phyloP scores from a whole-genome alignment of 23 red algal genomes.

The Agarophyton chilense region DNA sequence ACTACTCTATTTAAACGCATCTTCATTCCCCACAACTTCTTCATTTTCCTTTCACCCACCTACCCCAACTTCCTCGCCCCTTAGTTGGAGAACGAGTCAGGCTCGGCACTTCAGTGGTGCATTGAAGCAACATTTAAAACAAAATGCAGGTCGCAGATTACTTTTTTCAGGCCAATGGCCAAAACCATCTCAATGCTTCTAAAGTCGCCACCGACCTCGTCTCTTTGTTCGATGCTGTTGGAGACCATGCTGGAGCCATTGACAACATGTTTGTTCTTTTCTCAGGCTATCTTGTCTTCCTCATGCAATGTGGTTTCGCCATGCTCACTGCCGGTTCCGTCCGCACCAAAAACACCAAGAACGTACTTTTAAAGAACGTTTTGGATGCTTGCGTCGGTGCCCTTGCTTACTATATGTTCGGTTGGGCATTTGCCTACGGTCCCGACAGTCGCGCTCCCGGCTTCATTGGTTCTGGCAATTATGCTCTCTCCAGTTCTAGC shows the following conservation, averaged over 20 bases:
- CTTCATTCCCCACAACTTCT: background rate
- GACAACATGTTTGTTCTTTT: slow-evolving; percentile 88
- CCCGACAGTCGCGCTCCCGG: slow-evolving; percentile 34
- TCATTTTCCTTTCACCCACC: background rate
- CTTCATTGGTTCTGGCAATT: slow-evolving; percentile 86
- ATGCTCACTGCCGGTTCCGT: slow-evolving; percentile 97
- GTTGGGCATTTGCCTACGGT: slow-evolving; percentile 94
- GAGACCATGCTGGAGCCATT: slow-evolving; percentile 62
- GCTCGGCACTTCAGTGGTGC: background rate
- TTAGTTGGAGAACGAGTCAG: background rate
- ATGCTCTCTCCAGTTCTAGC: slow-evolving; percentile 64
- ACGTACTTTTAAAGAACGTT: slow-evolving; percentile 81
- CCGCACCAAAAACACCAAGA: slow-evolving; percentile 91
- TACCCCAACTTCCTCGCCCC: background rate
- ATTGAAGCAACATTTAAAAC: background rate
- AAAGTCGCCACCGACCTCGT: slow-evolving; percentile 26
- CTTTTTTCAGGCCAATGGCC: slow-evolving; percentile 22
- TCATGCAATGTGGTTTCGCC: slow-evolving; percentile 91
- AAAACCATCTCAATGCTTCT: slow-evolving; percentile 32
- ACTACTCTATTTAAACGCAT: background rate
- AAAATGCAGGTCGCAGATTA: slow-evolving; percentile 16
- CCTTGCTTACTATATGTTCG: slow-evolving; percentile 91
- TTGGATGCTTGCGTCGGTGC: slow-evolving; percentile 90
- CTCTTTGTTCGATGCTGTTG: slow-evolving; percentile 37
- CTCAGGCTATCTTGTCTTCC: slow-evolving; percentile 91